These are phyloP conservation scores for Thelephora aurantiotincta DNA, from an alignment of 768 basidiomycete genomes.

Conservation along the genomic window DNA sequence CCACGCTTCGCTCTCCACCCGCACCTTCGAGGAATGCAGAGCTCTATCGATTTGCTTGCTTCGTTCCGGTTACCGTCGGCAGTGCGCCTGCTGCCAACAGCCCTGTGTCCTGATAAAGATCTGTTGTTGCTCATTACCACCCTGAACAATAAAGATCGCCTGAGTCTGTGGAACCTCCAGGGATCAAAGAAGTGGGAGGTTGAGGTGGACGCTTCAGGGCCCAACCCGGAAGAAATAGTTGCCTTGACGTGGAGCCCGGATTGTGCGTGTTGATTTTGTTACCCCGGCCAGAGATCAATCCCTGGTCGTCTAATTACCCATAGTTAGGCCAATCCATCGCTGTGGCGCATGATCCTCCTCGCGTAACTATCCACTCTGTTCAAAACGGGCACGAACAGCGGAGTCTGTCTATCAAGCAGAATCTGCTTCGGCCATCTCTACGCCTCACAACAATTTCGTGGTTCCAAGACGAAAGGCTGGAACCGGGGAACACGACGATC, in stretches of 20 bases:
- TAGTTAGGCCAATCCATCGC: slow-evolving; percentile 46
- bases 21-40: slow-evolving; percentile 21
- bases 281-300: not conserved
- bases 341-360: slow-evolving; percentile 53
- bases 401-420: slow-evolving; percentile 24
- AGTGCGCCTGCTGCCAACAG: slow-evolving; percentile 41
- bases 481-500: slow-evolving; percentile 26
- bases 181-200: slow-evolving; percentile 77
- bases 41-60: slow-evolving; percentile 43
- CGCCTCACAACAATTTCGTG: slow-evolving; percentile 54
- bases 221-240: slow-evolving; percentile 33
- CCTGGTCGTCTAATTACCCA: slow-evolving; percentile 5
- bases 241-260: slow-evolving; percentile 74
- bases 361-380: slow-evolving; percentile 59
- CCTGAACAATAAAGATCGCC: slow-evolving; percentile 49
- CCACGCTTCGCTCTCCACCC: not conserved
- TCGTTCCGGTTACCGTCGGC: slow-evolving; percentile 40
- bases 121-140: slow-evolving; percentile 54
- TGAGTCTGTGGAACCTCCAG: slow-evolving; percentile 72
- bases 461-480: slow-evolving; percentile 37
- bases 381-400: slow-evolving; percentile 57
- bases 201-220: slow-evolving; percentile 31
- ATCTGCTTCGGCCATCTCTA: slow-evolving; percentile 7
- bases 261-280: slow-evolving; percentile 27
- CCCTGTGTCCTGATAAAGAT: slow-evolving; percentile 83